These are phyloP conservation scores for Eragrostis nindensis DNA, from an alignment of 176 grass and related monocot genomes.

Conservation along the genomic window DNA sequence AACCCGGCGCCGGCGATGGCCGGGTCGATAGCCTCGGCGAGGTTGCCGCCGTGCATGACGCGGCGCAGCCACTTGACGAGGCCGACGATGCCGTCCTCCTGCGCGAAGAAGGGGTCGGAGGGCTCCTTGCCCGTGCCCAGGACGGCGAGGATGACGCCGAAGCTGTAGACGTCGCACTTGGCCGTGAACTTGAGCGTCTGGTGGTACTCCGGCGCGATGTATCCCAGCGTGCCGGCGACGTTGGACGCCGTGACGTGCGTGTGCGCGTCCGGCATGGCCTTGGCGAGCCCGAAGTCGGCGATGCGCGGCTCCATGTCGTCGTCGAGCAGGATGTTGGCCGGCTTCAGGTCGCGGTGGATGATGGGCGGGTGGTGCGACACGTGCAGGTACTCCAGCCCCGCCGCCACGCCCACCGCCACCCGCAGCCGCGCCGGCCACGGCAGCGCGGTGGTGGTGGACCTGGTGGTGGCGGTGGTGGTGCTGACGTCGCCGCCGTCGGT, in stretches of 20 bases:
- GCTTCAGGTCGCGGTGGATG: constrained; percentile 90
- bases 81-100: constrained; percentile 58
- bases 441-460: constrained; percentile 1
- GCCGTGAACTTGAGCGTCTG: constrained; percentile 74
- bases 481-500: no score
- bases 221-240: constrained; percentile 71
- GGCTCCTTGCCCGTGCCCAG: constrained; percentile 83
- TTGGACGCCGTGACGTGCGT: constrained; percentile 59
- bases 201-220: constrained; percentile 95
- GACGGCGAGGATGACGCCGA: constrained; percentile 84
- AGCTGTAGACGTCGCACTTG: constrained; percentile 92
- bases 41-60: constrained; percentile 28
- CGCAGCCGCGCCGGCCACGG: constrained; percentile 60
- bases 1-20: constrained; percentile 43
- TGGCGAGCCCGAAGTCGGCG: constrained; percentile 85
- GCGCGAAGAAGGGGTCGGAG: constrained; percentile 65
- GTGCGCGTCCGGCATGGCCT: constrained; percentile 57
- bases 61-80: constrained; percentile 70
- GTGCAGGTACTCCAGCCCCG: constrained; percentile 86
- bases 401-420: constrained; percentile 68
- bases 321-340: constrained; percentile 89
- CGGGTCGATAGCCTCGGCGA: constrained; percentile 50
- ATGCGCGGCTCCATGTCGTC: constrained; percentile 79
- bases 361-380: constrained; percentile 65
- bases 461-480: no score